A percentile compares a stretch with the other conserved stretches of the same genome.
Conservation (phyloP, 192 early-diverging fungal species). For the Entomortierella chlamydospora region DNA sequence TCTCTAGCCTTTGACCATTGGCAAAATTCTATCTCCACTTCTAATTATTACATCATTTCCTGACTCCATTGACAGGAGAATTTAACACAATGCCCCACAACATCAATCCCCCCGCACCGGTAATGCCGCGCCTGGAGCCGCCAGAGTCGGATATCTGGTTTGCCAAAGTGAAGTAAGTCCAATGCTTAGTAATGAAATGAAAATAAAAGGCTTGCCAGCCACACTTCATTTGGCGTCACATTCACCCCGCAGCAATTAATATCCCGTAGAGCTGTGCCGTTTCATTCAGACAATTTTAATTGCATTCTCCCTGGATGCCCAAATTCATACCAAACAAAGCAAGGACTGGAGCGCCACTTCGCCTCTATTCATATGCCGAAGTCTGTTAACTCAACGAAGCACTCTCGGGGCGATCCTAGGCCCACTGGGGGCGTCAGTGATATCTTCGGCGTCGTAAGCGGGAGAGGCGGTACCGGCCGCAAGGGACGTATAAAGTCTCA, state of each 20-base stretch:
- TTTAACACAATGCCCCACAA: conserved; percentile 15
- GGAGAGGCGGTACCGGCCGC: not conserved
- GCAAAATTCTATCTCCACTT: not conserved
- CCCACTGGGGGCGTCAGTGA: not conserved
- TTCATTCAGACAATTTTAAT: conserved; percentile 24
- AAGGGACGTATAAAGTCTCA: conserved; percentile 19
- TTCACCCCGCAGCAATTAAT: not conserved
- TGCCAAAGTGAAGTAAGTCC: conserved; percentile 43
- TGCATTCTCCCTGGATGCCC: conserved; percentile 45
- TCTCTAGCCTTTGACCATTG: not conserved
- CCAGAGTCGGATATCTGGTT: conserved; percentile 25
- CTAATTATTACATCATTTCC: no score
- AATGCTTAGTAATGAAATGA: not conserved
- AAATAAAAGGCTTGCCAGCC: not conserved
- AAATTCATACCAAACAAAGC: conserved; percentile 50
- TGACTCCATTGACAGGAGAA: no score
- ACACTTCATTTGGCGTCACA: not conserved
- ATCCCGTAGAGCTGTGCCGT: conserved; percentile 21
- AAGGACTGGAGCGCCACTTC: conserved; percentile 51
- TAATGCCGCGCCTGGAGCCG: conserved; percentile 14
- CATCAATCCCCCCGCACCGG: conserved; percentile 23
- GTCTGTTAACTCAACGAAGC: not conserved
- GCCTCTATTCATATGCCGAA: conserved; percentile 35
- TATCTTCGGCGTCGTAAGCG: not conserved
- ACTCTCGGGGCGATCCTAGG: not conserved